Evolutionary conservation across 345 rosid genomes (phyloP).

Genomic region (Tarenaya hassleriana): DNA sequence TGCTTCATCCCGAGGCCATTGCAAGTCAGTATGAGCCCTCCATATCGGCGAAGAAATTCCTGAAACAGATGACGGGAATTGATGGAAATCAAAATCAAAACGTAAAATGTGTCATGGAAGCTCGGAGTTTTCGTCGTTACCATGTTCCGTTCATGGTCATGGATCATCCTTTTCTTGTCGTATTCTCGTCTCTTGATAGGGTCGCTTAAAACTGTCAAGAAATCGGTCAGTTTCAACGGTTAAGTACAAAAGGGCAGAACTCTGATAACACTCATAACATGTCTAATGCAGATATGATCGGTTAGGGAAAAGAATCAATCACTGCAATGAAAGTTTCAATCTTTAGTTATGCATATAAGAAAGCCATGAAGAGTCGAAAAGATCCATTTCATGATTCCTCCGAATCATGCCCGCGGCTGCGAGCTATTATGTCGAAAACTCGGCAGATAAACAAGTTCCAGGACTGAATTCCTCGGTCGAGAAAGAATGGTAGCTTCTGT

Average conservation of each 20-base stretch:
- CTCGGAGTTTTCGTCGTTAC: slow-evolving; percentile 28
- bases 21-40: slow-evolving; percentile 89
- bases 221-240: background rate
- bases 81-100: background rate
- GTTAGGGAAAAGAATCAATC: background rate
- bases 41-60: slow-evolving; percentile 78
- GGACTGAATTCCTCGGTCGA: too few relatives aligned
- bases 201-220: slow-evolving; percentile 63
- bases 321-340: background rate
- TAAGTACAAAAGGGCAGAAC: background rate
- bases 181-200: slow-evolving; percentile 68
- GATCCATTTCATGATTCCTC: background rate
- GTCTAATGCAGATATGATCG: too few relatives aligned
- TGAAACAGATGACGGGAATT: slow-evolving; percentile 31
- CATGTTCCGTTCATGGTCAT: slow-evolving; percentile 48
- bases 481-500: too few relatives aligned
- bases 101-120: background rate
- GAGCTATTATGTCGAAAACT: background rate
- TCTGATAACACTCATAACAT: too few relatives aligned
- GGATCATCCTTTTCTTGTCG: slow-evolving; percentile 57
- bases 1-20: slow-evolving; percentile 85
- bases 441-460: too few relatives aligned
- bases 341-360: background rate
- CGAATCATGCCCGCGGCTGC: background rate
- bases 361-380: background rate